phyloP scores from a whole-genome alignment of 2,329 filamentous ascomycete genomes.

The Nectriaceae sp. region DNA sequence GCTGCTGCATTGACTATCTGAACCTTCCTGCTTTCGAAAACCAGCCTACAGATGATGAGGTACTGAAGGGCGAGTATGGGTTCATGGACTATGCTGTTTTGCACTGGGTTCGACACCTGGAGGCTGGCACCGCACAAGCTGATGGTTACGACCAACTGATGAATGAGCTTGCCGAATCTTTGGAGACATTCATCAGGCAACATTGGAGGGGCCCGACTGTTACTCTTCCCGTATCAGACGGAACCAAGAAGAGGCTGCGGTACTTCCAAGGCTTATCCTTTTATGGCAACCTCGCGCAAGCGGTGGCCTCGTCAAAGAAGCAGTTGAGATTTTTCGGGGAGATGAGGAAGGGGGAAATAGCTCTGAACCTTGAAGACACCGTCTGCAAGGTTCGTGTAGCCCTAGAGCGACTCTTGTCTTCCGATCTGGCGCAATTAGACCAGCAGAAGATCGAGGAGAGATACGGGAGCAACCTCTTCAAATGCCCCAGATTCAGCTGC shows the following conservation, averaged over 20 bases:
- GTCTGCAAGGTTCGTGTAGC: neutral
- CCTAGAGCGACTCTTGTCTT: neutral
- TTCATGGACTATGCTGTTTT: constrained; percentile 10
- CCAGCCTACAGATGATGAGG: neutral
- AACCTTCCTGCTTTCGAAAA: constrained; percentile 1
- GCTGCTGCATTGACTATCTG: constrained; percentile 7
- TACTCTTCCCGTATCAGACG: neutral
- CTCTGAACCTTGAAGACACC: neutral
- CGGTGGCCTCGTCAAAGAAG: neutral
- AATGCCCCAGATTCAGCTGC: neutral
- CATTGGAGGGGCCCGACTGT: neutral
- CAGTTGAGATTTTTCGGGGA: neutral
- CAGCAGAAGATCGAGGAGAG: neutral
- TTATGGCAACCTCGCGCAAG: neutral
- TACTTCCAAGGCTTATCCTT: neutral
- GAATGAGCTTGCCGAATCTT: neutral
- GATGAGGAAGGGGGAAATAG: neutral
- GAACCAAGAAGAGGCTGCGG: neutral
- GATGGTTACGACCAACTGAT: neutral
- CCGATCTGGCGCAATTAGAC: neutral
- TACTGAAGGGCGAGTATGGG: constrained; percentile 3
- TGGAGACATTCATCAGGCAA: neutral
- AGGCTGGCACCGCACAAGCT: neutral
- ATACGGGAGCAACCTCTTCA: neutral
- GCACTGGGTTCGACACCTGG: constrained; percentile 9